Evolutionary conservation across 2,329 filamentous ascomycete genomes (phyloP), one percentile per base, ranked within the genome.

Genomic region (Aspergillus nomiae): DNA sequence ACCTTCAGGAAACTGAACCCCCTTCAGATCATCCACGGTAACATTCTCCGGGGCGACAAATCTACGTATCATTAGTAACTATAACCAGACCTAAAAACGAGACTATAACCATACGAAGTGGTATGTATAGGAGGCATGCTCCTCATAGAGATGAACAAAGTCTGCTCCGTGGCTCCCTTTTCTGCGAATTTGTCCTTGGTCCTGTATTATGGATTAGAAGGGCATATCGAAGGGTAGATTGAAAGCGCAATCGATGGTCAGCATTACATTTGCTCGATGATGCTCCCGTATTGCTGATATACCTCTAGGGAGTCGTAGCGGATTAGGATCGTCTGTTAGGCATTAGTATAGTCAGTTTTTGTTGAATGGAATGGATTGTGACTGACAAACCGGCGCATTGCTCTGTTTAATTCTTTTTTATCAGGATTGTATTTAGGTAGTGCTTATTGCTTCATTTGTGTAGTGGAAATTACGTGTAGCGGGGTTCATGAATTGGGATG

Each of bases 41-140:
- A 66, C 63, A 24, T 36, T 45, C 16, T 66, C 54, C 4, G 65
- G 62, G 3, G 60, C 63, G 16, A 62, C 12, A 21, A 69, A 64
- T 19, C 67, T 69, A 50, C 14, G 12, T 14, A 12, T 16, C 4
- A 11, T 34, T 4, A 26, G 16, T 21, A 14, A 21, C 14, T 3
- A 10, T 57, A 14, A 19, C n/a, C 6, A 21, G 14, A 32, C 14
- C 9, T 3, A 21, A 24, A 3, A 11, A n/a, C n/a, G 21, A 14
- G 9, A 1, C 6, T 16, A 41, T 24, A 1, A 19, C 26, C 66
- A 21, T 62, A 69, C 67, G 60, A 65, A 1, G 63, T 67, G 7
- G 60, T 61, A 58, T 69, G 67, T n/a, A 61, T 55, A 2, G 67
- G 67, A 10, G 65, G 67, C 11, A 67, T 36, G 32, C 63, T 69